phyloP scores from a whole-genome alignment of 352 stramenopile species.

The Pythium plurisporium region DNA sequence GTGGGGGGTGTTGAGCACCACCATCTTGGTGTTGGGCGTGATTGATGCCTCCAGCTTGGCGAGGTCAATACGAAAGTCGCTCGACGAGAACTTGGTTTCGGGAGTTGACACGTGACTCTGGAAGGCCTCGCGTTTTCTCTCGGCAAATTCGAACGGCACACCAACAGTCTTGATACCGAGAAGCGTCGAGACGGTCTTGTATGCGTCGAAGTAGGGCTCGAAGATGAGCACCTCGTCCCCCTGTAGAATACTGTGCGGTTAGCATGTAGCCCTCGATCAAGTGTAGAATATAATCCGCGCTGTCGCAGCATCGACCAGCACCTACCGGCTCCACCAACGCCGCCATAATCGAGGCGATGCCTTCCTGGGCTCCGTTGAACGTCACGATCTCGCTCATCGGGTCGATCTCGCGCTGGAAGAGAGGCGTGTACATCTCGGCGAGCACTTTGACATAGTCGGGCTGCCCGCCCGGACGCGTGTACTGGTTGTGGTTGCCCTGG shows the following conservation, averaged over 20 bases:
- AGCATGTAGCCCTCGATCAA: too few relatives aligned
- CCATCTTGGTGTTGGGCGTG: constrained; percentile 89
- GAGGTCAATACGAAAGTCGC: constrained; percentile 83
- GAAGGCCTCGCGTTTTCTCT: constrained; percentile 43
- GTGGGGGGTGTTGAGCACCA: constrained; percentile 98
- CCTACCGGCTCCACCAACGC: constrained; percentile 65
- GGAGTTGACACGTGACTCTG: constrained; percentile 17
- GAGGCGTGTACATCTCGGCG: constrained; percentile 71
- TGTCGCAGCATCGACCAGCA: too few relatives aligned
- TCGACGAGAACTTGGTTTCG: constrained; percentile 47
- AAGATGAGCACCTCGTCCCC: constrained; percentile 86
- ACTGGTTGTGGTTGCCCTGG: constrained; percentile 79
- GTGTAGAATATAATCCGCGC: not conserved
- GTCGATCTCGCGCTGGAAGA: constrained; percentile 63
- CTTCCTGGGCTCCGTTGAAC: constrained; percentile 86
- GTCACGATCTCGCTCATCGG: constrained; percentile 80
- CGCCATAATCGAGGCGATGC: constrained; percentile 77
- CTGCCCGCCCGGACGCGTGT: constrained; percentile 85
- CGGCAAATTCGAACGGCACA: constrained; percentile 59
- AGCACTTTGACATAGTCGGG: constrained; percentile 74
- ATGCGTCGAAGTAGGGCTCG: constrained; percentile 90
- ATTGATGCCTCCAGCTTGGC: constrained; percentile 82
- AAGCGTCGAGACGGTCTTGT: constrained; percentile 83
- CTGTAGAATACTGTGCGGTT: constrained; percentile 14
- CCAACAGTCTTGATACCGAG: constrained; percentile 72